Base-by-base conservation (phyloP, 768 basidiomycete genomes). In the Basidioascus undulatus region DNA sequence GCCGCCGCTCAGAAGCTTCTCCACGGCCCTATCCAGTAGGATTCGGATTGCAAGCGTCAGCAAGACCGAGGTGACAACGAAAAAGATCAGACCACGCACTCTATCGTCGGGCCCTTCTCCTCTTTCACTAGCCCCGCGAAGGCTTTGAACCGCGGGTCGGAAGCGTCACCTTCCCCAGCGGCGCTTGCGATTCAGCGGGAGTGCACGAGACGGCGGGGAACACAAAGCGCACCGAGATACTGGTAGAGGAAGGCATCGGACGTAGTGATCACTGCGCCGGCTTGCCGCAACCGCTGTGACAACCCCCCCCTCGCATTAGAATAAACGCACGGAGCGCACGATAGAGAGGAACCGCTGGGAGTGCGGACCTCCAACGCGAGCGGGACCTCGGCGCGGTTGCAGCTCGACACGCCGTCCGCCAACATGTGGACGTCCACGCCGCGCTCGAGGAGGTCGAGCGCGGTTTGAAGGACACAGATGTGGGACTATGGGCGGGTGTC, bases 381-480 rank as follows among this genome's bases (percentile, higher is more conserved):
- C 12, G 75, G 71, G 0, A 84, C 65, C 55, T 92, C 86, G 46
- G 74, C 74, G 35, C 65, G 63, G 58, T 84, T 81, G 48, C 69
- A 74, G 24, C 75, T 78, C 3, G 79, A 82, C 13, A 87, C 73
- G 13, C 74, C 82, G 51, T 92, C 84, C 2, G 77, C 80, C 19
- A 83, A 60, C 30, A 86, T 65, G 54, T 78, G 70, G 6, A 78
- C 71, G 44, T 64, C 54, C 33, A 64, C 66, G 0, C 62, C 62
- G 1, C 24, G 47, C 33, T 62, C 42, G 20, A 57, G 56, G 11
- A 89, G 65, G 44, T 76, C 73, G 15, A 86, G 60, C 0, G 74
- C 65, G 0, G 82, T 79, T 56, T 89, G 84, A 6, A 84, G 65
- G 8, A 89, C 71, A 52, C 86, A 92, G 45, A 92, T 71, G 50